Evolutionary conservation across 2,329 filamentous ascomycete species (phyloP).

Genomic region (Aspergillus texensis): DNA sequence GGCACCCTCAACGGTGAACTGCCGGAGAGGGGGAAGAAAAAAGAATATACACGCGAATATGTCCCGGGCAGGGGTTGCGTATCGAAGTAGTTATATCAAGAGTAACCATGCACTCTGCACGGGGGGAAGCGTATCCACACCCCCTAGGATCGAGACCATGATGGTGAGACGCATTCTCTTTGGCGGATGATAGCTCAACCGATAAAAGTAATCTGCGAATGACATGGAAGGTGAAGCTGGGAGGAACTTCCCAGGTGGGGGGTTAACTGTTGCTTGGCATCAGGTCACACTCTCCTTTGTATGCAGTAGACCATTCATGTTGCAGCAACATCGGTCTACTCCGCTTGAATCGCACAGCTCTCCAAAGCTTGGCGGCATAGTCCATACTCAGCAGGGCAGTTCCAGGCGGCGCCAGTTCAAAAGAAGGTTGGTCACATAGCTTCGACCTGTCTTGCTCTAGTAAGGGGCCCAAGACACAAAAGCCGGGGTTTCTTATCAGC

Average conservation of each 20-base stretch:
- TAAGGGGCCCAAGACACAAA: slow-evolving; percentile 4
- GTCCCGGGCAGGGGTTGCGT: background rate
- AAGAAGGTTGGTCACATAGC: background rate
- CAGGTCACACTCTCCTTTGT: background rate
- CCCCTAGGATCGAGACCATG: background rate
- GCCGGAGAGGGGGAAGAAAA: background rate
- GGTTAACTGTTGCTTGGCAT: background rate
- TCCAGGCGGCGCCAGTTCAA: slow-evolving; percentile 25
- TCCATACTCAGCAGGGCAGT: slow-evolving; percentile 30
- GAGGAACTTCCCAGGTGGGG: background rate
- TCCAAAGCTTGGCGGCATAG: slow-evolving; percentile 19
- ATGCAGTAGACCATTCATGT: slow-evolving; percentile 5
- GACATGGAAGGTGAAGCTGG: background rate
- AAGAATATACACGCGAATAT: background rate
- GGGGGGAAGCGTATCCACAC: background rate
- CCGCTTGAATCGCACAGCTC: background rate
- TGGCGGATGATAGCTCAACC: background rate
- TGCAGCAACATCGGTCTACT: slow-evolving; percentile 11
- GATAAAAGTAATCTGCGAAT: background rate
- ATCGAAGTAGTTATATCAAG: background rate
- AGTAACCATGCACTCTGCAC: background rate
- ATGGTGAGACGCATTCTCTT: background rate
- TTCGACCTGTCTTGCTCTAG: background rate
- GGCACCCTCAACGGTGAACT: background rate
- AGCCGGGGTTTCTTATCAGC: slow-evolving; percentile 3